Evolutionary conservation across 257 asterid species (phyloP).

Genomic region (Petunia secreta): DNA sequence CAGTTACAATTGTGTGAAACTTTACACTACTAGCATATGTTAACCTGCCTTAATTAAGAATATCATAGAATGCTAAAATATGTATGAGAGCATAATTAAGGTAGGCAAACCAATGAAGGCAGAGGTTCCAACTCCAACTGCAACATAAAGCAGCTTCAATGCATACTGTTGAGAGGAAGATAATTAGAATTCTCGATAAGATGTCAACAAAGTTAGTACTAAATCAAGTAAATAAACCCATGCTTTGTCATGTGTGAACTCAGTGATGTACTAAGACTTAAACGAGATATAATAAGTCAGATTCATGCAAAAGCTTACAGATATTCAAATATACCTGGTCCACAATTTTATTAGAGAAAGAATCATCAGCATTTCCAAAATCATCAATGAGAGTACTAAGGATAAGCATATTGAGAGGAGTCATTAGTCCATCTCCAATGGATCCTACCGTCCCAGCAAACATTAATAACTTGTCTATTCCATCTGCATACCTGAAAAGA

Average conservation of each 20-base stretch:
- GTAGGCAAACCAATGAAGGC: conserved; percentile 61
- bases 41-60: neutral
- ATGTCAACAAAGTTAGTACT: neutral
- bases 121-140: conserved; percentile 64
- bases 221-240: neutral
- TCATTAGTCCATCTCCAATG: conserved; percentile 74
- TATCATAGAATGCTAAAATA: neutral
- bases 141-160: conserved; percentile 63
- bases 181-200: neutral
- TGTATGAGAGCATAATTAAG: neutral
- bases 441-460: conserved; percentile 60
- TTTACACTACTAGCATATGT: too few relatives aligned
- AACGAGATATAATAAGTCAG: too few relatives aligned
- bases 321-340: conserved; percentile 46
- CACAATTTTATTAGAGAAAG: conserved; percentile 45
- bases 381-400: conserved; percentile 60
- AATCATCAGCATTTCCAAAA: conserved; percentile 40
- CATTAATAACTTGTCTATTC: conserved; percentile 60
- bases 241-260: neutral
- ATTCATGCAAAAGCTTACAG: neutral
- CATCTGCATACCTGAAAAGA: conserved; percentile 62
- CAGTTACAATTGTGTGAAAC: too few relatives aligned
- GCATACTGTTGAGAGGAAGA: conserved; percentile 46
- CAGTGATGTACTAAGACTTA: neutral
- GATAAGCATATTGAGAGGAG: conserved; percentile 61